Conservation (phyloP, 2,329 filamentous ascomycete species). For the Coniochaeta ligniaria region DNA sequence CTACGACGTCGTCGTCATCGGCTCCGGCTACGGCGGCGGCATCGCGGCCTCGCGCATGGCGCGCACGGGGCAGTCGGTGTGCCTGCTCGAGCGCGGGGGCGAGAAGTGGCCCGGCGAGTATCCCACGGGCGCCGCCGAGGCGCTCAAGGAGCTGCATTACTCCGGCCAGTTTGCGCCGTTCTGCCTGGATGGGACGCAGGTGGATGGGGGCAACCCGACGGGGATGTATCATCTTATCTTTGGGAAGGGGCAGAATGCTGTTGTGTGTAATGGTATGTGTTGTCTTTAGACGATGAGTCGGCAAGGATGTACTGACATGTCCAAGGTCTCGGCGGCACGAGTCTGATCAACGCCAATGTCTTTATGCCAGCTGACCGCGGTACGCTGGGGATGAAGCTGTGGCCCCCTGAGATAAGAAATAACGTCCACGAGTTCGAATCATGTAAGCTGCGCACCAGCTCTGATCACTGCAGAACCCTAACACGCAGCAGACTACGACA, state of each 20-base stretch:
- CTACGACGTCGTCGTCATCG: constrained; percentile 62
- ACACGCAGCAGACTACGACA: constrained; percentile 42
- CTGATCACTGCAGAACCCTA: background rate
- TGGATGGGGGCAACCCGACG: constrained; percentile 45
- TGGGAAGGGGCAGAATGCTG: constrained; percentile 56
- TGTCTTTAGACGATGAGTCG: background rate
- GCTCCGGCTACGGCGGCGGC: constrained; percentile 61
- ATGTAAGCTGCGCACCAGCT: constrained; percentile 31
- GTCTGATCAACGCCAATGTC: constrained; percentile 60
- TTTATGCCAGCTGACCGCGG: constrained; percentile 52
- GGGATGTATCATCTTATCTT: constrained; percentile 58
- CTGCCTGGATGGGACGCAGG: constrained; percentile 29
- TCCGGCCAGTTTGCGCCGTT: constrained; percentile 44
- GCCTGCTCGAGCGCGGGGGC: constrained; percentile 55
- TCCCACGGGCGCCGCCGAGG: constrained; percentile 38
- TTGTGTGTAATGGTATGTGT: constrained; percentile 44
- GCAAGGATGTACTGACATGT: background rate
- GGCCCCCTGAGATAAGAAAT: constrained; percentile 51
- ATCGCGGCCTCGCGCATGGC: constrained; percentile 61
- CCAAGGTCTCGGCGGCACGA: constrained; percentile 55
- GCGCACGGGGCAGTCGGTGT: constrained; percentile 52
- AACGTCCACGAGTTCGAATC: constrained; percentile 31
- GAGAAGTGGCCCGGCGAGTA: constrained; percentile 64
- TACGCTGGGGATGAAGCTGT: constrained; percentile 44
- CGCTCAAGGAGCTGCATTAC: constrained; percentile 44